A percentile compares a stretch with the other conserved stretches of the same genome.
These are phyloP conservation scores for Xerocomus spinulosus DNA, from an alignment of 768 basidiomycete species.

Conservation along the genomic window DNA sequence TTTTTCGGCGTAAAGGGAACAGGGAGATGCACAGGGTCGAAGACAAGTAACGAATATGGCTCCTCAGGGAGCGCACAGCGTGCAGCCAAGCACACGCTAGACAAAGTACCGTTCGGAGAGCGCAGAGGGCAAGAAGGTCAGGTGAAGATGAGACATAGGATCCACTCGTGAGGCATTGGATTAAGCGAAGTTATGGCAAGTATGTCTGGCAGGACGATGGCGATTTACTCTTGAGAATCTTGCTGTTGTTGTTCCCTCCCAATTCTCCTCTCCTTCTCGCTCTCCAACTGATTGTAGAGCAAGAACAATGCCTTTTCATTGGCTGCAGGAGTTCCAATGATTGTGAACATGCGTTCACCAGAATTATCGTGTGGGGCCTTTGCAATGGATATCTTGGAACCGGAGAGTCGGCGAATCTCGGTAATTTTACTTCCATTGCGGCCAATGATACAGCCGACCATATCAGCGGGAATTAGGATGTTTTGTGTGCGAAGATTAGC, in stretches of 20 bases:
- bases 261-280: conserved; percentile 91
- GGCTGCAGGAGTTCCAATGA: conserved; percentile 91
- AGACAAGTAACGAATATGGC: conserved; percentile 22
- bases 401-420: conserved; percentile 96
- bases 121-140: conserved; percentile 26
- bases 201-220: not conserved
- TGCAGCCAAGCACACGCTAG: conserved; percentile 8
- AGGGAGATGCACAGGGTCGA: conserved; percentile 21
- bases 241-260: conserved; percentile 80
- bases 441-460: conserved; percentile 97
- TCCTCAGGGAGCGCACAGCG: conserved; percentile 11
- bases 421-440: conserved; percentile 98
- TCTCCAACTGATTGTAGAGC: conserved; percentile 94
- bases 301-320: conserved; percentile 98
- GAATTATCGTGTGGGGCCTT: conserved; percentile 99
- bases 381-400: conserved; percentile 97
- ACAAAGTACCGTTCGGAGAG: conserved; percentile 12
- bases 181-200: conserved; percentile 8
- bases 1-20: conserved; percentile 18
- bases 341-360: conserved; percentile 99
- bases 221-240: conserved; percentile 52
- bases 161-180: conserved; percentile 13
- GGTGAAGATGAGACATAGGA: conserved; percentile 24
- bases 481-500: conserved; percentile 95
- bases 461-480: conserved; percentile 98